These are phyloP conservation scores for Mimosa bimucronata DNA, from an alignment of 306 rosid genomes.

Conservation along the genomic window DNA sequence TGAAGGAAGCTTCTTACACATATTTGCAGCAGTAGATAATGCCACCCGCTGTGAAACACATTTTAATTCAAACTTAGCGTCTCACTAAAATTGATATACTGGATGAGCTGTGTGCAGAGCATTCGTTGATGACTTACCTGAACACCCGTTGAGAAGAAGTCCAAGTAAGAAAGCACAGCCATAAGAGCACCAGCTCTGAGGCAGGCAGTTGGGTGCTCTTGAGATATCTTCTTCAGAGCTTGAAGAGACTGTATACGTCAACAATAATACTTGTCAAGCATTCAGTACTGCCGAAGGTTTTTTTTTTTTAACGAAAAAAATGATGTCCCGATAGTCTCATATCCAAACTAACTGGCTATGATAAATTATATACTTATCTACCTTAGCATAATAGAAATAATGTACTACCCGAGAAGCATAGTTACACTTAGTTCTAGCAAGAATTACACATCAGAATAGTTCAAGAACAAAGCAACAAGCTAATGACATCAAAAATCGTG, in stretches of 20 bases:
- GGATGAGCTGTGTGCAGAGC: neutral
- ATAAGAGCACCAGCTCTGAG: slow-evolving; percentile 99
- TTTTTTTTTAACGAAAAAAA: neutral
- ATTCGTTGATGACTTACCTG: slow-evolving; percentile 59
- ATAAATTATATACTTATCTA: neutral
- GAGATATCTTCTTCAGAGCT: slow-evolving; percentile 97
- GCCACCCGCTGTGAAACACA: slow-evolving; percentile 88
- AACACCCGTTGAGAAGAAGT: slow-evolving; percentile 97
- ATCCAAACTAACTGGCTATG: neutral
- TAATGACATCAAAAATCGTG: neutral
- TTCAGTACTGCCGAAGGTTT: neutral
- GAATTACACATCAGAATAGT: slow-evolving; percentile 7
- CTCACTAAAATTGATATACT: slow-evolving; percentile 3
- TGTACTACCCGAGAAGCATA: neutral
- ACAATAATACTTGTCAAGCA: slow-evolving; percentile 42
- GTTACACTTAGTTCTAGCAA: neutral
- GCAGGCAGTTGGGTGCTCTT: slow-evolving; percentile 99
- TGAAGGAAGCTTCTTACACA: slow-evolving; percentile 99
- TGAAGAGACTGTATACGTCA: slow-evolving; percentile 86
- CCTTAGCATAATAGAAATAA: neutral
- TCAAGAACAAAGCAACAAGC: slow-evolving; percentile 9
- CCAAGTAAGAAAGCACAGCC: slow-evolving; percentile 98
- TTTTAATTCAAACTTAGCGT: slow-evolving; percentile 13
- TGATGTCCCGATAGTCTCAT: neutral
- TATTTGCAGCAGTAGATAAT: slow-evolving; percentile 96